Evolutionary conservation across 164 flowering plant species (phyloP), one percentile per base, ranked within the genome.

Genomic region (Nelumbo lutea): DNA sequence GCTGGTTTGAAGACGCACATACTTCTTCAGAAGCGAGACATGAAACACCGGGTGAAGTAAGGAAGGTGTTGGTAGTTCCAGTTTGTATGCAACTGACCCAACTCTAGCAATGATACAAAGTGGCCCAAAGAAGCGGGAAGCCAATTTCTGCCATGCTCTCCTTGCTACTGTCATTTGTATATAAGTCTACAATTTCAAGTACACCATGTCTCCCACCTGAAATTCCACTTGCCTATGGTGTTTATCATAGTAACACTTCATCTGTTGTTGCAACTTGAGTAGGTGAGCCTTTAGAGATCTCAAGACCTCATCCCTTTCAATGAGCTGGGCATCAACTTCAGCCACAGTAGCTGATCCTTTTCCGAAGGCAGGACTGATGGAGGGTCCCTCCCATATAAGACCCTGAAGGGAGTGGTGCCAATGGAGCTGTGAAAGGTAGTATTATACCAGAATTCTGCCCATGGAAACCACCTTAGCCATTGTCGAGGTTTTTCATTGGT

Each of bases 21-120:
- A 0, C 42, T 45, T 57, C 40, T 65, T 65, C 1, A 66, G 48
- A 2, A 4, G 4, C 1, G 66, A 69, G 40, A 70, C 45, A 57
- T 70, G 72, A 15, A 70, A 70, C 6, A 70, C 61, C 0, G 40
- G 62, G 44, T 63, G 73, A 1, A 69, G 40, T 3, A 3, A 4
- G 2, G 50, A 9, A 1, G 5, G 7, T 0, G 8, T 0, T 0
- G 62, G 53, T 9, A 56, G 38, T 1, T 42, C 62, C 15, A 64
- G 11, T 38, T 42, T 13, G 39, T 64, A 70, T 2, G 68, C 56
- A 0, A 56, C 62, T 5, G 2, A 6, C 0, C 62, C 62, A 2
- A 63, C 45, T 2, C 52, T 44, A 27, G 10, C 45, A 6, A 68
- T 0, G 1, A 68, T 39, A 3, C 11, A 10, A 45, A n/a, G 64